phyloP scores from a whole-genome alignment of 2,329 filamentous ascomycete genomes.

The Fusarium concolor region DNA sequence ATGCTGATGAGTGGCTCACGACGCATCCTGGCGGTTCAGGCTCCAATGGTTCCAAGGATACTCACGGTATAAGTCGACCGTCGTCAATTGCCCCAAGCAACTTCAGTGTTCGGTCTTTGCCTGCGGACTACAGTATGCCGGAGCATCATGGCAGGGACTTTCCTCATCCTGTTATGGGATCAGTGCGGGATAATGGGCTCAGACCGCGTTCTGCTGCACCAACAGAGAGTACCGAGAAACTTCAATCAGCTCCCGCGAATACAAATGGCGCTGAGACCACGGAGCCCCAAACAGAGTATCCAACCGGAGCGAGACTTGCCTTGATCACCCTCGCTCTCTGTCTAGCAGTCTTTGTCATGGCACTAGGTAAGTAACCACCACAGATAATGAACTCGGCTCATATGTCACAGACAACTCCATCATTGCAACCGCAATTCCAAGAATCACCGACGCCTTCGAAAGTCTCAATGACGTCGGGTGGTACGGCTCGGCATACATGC shows the following conservation, averaged over 20 bases:
- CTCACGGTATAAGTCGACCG: constrained; percentile 40
- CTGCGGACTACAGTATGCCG: constrained; percentile 27
- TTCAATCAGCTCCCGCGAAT: constrained; percentile 17
- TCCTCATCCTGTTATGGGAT: constrained; percentile 41
- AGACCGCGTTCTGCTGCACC: constrained; percentile 34
- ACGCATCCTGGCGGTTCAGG: constrained; percentile 27
- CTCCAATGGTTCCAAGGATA: constrained; percentile 25
- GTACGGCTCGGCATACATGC: constrained; percentile 60
- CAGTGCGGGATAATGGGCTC: constrained; percentile 39
- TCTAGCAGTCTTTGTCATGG: constrained; percentile 56
- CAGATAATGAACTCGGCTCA: constrained; percentile 1
- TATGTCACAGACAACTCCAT: constrained; percentile 52
- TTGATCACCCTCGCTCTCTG: constrained; percentile 55
- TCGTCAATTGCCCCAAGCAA: constrained; percentile 41
- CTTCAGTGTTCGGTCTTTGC: constrained; percentile 39
- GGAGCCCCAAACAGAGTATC: constrained; percentile 34
- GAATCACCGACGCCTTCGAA: constrained; percentile 57
- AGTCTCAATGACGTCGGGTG: constrained; percentile 62
- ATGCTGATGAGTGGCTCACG: constrained; percentile 43
- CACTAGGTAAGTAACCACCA: constrained; percentile 47
- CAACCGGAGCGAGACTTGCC: constrained; percentile 44
- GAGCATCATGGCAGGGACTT: constrained; percentile 25
- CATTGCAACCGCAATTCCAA: constrained; percentile 58
- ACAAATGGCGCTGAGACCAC: background rate
- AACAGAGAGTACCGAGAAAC: constrained; percentile 47